Evolutionary conservation across 2,329 filamentous ascomycete species (phyloP), one percentile per base, ranked within the genome.

Genomic region (Diplodia corticola): DNA sequence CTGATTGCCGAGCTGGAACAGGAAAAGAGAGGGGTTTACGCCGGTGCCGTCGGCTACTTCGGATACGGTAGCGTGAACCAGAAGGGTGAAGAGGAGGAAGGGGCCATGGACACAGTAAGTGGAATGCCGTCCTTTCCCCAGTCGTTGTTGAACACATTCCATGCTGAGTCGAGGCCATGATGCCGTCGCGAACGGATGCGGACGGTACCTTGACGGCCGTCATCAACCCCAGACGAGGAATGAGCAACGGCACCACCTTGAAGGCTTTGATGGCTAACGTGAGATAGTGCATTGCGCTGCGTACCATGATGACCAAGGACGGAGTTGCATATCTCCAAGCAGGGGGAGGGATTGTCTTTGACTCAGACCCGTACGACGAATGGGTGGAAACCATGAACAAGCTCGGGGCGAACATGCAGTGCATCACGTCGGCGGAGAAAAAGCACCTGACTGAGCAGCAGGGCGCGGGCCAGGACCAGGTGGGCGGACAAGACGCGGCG

Each of bases 331-430:
- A 97, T 80, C 84, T 99, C 69, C 95, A 99, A 77, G 88, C 88
- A 46, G 88, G 91, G 15, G 93, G 93, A 40, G 93, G 93, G 33
- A 97, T 97, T 73, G 93, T 97, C 50, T 97, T 94, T 74, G 93
- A 97, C 74, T 96, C 91, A 48, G 93, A 96, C 75, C 90, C 86
- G 37, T 90, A 91, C 73, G 92, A 97, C 70, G 95, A 98, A 79
- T 97, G 93, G 84, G 87, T 94, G 79, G 92, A 98, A 85, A 97
- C 96, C 70, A 92, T 95, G 81, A 98, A 99, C 83, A 99, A 99
- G 84, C 83, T 97, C 55, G 76, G 76, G 28, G 91, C 92, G 51
- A 96, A 96, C 77, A 92, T 96, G 83, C 86, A 90, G 71, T 95
- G 92, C 79, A 93, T 98, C 77, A 89, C 88, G 67, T 87, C 89